Evolutionary conservation across 2,329 filamentous ascomycete species (phyloP), one percentile per base, ranked within the genome.

Genomic region (Pestalotiopsis sp.): DNA sequence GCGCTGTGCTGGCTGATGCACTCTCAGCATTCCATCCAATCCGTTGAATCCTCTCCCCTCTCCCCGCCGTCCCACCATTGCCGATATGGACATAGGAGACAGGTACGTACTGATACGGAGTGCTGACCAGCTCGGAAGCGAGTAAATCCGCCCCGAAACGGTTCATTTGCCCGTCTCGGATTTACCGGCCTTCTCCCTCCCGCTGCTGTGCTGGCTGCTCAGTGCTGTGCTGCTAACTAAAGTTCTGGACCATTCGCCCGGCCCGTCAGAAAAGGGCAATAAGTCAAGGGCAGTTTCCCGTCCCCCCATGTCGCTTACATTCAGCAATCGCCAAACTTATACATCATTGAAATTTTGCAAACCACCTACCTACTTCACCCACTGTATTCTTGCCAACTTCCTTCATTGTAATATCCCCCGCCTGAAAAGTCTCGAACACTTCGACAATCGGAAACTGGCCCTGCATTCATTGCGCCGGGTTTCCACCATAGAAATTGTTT

Each of bases 151-250:
- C 7, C 13, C 61, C 61, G 61, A 63, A 31, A 23, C 57, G 57
- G 25, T 12, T 27, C n/a, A 36, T n/a, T 52, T 52, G 45, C n/a
- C 45, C 25, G 31, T 27, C 61, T 63, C 61, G 61, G 61, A 63
- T 41, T 38, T 63, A 63, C 61, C 61, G 61, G 61, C 31, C 27
- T 23, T 63, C 36, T 59, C 57, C 57, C 23, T 27, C 23, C 57
- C 31, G 31, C 31, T 36, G 31, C 31, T 36, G 31, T 9, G 31
- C 31, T 36, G 31, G 31, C 31, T 36, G 31, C 27, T 31, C 13
- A 58, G 20, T 13, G 57, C 17, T 59, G n/a, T 23, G 57, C 23
- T 36, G 31, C 31, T 36, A 36, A 36, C 31, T 36, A 36, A 36
- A 52, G 45, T 52, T 52, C 45, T 52, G 45, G 45, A n/a, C 45